Base-by-base conservation (phyloP, 176 grass and related monocot genomes). In the Oropetium thomaeum region DNA sequence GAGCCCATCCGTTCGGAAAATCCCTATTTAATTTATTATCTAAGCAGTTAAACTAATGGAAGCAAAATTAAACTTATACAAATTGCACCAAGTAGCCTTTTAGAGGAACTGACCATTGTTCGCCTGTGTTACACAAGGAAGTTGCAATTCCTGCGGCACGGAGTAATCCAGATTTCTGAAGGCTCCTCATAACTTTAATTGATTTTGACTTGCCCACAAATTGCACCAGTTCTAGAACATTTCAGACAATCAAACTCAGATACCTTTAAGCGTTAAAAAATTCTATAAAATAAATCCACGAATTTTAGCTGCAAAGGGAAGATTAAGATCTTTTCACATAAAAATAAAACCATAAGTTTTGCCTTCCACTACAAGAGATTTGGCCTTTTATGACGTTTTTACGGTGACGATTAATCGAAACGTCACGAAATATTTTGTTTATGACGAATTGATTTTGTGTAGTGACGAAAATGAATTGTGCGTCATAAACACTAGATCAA, bases 1-100 rank as follows among this genome's bases (percentile, higher is more conserved):
- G 91, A 16, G 95, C 88, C 95, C 95, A 98, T 69, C 95, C 91
- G 85, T 98, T 94, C 31, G 91, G 95, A 52, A 94, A 89, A 76
- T 98, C 95, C 95, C 95, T 98, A 60, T 54, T 76, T 39, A 77
- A 77, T 39, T 29, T 41, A 59, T 67, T 29, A 67, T 12, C 26
- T 80, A 19, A 45, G 32, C 8, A 23, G 53, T 58, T 76, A 43
- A 30, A 30, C 5, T 53, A 38, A 8, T 17, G 1, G n/a, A n/a
- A 61, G 44, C 0, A 48, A 55, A 67, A 15, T 7, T 59, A 71
- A 32, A 12, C 4, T 14, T 17, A 3, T 15, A 49, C 42, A 81
- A 74, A 68, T 29, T 81, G 31, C 39, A 39, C 57, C 40, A 64
- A 82, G 42, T 58, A 26, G 4, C 27, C 23, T 72, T 41, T 6